These are phyloP conservation scores for Hypoxylon rubiginosum DNA, from an alignment of 2,329 filamentous ascomycete genomes.

Conservation along the genomic window DNA sequence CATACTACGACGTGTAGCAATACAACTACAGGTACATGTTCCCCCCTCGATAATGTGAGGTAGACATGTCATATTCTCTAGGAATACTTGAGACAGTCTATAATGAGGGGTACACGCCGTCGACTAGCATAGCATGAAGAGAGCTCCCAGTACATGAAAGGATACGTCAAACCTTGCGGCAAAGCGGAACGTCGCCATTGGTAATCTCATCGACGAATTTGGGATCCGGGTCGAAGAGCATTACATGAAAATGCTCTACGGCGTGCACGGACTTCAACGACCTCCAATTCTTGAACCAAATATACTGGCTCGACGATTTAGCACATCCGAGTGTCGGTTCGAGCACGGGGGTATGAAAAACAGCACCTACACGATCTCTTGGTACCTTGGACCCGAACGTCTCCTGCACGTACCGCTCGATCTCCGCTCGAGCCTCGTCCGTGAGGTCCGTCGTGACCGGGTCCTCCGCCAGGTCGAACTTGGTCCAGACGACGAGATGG, in stretches of 20 bases:
- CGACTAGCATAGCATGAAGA: neutral
- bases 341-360: slow-evolving; percentile 4
- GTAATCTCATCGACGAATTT: slow-evolving; percentile 79
- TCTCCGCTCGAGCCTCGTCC: slow-evolving; percentile 69
- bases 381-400: slow-evolving; percentile 72
- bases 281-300: slow-evolving; percentile 93
- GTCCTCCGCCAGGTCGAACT: slow-evolving; percentile 83
- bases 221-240: slow-evolving; percentile 83
- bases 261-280: slow-evolving; percentile 86
- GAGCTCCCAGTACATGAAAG: neutral
- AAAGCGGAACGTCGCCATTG: slow-evolving; percentile 77
- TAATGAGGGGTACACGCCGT: neutral
- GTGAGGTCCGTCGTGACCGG: slow-evolving; percentile 75
- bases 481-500: slow-evolving; percentile 93
- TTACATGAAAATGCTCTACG: slow-evolving; percentile 95
- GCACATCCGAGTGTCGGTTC: neutral
- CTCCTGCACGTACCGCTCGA: slow-evolving; percentile 77
- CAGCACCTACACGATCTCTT: slow-evolving; percentile 64
- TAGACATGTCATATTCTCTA: too few species aligned
- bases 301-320: slow-evolving; percentile 50
- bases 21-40: too few species aligned
- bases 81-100: neutral
- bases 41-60: too few species aligned
- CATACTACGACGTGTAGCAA: neutral
- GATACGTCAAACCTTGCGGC: slow-evolving; percentile 56